phyloP scores from a whole-genome alignment of 768 basidiomycete genomes.

The Lanmaoa pseudosensibilis region DNA sequence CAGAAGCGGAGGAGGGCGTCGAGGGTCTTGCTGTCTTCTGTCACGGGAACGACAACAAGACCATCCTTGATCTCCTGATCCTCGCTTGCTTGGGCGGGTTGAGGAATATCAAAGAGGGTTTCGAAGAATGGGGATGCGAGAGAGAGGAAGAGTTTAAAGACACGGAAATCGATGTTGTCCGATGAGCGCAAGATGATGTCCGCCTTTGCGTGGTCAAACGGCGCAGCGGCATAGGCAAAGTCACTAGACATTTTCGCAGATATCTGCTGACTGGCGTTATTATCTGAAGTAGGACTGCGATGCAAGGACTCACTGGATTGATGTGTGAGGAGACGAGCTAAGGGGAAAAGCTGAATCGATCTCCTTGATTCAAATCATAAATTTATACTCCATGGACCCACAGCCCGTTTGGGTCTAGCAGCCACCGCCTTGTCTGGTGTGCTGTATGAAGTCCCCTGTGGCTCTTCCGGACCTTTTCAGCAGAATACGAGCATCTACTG shows the following conservation, averaged over 20 bases:
- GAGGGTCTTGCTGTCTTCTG: slow-evolving; percentile 23
- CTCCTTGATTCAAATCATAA: no score
- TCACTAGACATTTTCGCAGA: not conserved
- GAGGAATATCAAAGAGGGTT: slow-evolving; percentile 32
- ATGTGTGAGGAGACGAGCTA: not conserved
- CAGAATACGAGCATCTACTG: no score
- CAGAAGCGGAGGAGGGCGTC: slow-evolving; percentile 29
- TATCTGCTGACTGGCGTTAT: not conserved
- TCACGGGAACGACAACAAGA: slow-evolving; percentile 17
- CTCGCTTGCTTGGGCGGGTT: slow-evolving; percentile 10
- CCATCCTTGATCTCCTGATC: slow-evolving; percentile 19
- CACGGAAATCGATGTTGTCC: slow-evolving; percentile 29
- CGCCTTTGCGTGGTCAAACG: slow-evolving; percentile 22
- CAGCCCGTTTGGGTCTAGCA: not conserved
- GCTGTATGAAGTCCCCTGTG: no score
- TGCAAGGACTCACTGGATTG: not conserved
- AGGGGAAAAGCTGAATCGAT: not conserved
- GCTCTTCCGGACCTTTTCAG: no score
- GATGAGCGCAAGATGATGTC: slow-evolving; percentile 26
- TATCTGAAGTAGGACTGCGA: not conserved
- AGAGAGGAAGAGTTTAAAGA: slow-evolving; percentile 32
- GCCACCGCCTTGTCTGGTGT: not conserved
- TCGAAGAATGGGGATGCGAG: slow-evolving; percentile 36
- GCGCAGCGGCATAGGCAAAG: slow-evolving; percentile 6
- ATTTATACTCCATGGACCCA: not conserved